phyloP scores from a whole-genome alignment of 768 basidiomycete species.

The Collybia sp. region DNA sequence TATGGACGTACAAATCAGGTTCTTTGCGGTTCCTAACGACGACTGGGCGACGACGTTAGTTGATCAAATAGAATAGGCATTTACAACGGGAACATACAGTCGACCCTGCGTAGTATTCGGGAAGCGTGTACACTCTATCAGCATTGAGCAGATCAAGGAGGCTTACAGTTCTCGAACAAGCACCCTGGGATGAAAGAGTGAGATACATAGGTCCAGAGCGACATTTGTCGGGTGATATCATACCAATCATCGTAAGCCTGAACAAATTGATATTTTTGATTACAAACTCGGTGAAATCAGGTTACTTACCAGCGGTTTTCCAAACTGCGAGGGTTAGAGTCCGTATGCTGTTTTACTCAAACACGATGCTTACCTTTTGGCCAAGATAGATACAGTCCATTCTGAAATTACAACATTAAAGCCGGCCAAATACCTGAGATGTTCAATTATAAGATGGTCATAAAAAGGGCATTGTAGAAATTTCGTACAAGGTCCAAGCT shows the following conservation, averaged over 20 bases:
- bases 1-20: conserved; percentile 68
- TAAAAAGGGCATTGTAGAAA: too few relatives aligned
- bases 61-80: too few relatives aligned
- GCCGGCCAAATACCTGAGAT: neutral
- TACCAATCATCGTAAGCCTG: conserved; percentile 41
- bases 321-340: conserved; percentile 41
- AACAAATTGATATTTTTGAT: neutral
- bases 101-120: conserved; percentile 42
- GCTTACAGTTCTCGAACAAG: conserved; percentile 73
- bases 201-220: too few relatives aligned
- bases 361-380: conserved; percentile 63
- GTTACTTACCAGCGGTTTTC: conserved; percentile 63
- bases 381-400: conserved; percentile 97
- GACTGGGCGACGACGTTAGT: conserved; percentile 30
- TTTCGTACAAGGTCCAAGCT: too few relatives aligned
- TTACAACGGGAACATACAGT: conserved; percentile 44
- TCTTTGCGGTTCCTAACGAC: conserved; percentile 70
- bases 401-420: conserved; percentile 24
- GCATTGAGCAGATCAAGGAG: neutral
- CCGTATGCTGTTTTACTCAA: neutral
- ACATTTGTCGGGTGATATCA: conserved; percentile 2
- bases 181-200: conserved; percentile 37
- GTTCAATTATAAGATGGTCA: too few relatives aligned
- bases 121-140: conserved; percentile 2
- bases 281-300: too few relatives aligned